Base-by-base conservation (phyloP, 371 early-diverging fungal species). In the Mucor indicus region DNA sequence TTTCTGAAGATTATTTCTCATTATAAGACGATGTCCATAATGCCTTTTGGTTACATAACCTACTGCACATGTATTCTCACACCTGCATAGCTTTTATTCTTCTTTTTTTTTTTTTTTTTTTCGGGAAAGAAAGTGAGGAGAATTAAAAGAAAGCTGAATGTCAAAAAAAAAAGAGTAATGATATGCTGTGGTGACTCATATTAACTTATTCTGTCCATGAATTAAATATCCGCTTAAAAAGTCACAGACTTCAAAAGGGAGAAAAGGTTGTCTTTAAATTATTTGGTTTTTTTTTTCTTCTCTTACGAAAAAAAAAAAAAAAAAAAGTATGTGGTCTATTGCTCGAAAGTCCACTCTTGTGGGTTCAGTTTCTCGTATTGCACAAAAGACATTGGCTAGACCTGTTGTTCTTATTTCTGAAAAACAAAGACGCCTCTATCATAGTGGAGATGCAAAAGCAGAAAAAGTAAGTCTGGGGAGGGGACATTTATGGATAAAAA, bases 381-480 rank as follows among this genome's bases (percentile, higher is more conserved):
- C 36, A 43, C 23, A 50, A 37, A 45, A 48, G 38, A 29, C 50
- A 9, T 7, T 41, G 19, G 31, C 43, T 21, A 33, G 29, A 44
- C 50, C 61, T 32, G 15, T 60, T 17, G 38, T 38, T 33, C 35
- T 59, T 9, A 43, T 54, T 16, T 17, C 48, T 48, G 30, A 35
- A 36, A 42, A 40, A 48, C 32, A 52, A 35, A 44, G 44, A 38
- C 55, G 63, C 32, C 36, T 47, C 16, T 62, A 65, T 11, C 50
- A 53, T 27, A 53, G 44, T 46, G 60, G 46, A 20, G 58, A 43
- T 33, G 59, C 59, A 7, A 60, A 58, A 43, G 63, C 72, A 31
- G 72, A 72, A 54, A 72, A 72, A 68, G 72, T 72, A 57, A 35
- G 17, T 36, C 25, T 30, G 11, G 11, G 11, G 29, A 27, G 29